Evolutionary conservation across 2,329 filamentous ascomycete species (phyloP), one percentile per base, ranked within the genome.

Genomic region (Fusarium sp.): DNA sequence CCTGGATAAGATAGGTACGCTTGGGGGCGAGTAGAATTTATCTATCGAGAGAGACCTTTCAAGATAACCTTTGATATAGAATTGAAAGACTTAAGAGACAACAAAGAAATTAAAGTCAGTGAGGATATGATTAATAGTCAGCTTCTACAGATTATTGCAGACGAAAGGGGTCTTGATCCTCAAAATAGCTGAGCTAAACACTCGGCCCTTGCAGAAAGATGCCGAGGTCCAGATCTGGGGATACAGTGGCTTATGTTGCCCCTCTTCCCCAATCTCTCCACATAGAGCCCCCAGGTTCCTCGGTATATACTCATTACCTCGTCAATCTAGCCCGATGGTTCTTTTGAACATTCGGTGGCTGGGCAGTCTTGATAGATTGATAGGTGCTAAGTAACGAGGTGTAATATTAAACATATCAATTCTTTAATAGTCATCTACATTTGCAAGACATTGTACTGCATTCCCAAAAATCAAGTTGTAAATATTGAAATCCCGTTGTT

Each of bases 171-270:
- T 43, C 57, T 31, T 36, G 40, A 33, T 59, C 43, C 34, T 60
- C 38, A 15, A 34, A 15, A 34, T 3, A 31, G 44, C 43, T 28
- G 22, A 52, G 19, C 26, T 17, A 36, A 49, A 50, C 31, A 54
- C 57, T 62, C 57, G 60, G 70, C 34, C 67, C 59, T 39, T 50
- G 57, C 38, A 51, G 63, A 65, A 21, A 64, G 53, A 57, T 70
- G 72, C 72, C 72, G 72, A 74, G 72, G 72, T 74, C 57, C 71
- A 68, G 31, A 56, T 68, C 62, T 62, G 50, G 55, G 51, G 44
- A 49, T 49, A 34, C 43, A 39, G 57, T 51, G 9, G 38, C 46
- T 55, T 50, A 46, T 46, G 33, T 36, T 31, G 53, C 67, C 70
- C 70, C 64, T 71, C 69, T 70, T 70, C 69, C 64, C 67, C 57